Evolutionary conservation across 805 yeast genomes (phyloP), one percentile per base, ranked within the genome.

Genomic region (Wickerhamomyces bovis): DNA sequence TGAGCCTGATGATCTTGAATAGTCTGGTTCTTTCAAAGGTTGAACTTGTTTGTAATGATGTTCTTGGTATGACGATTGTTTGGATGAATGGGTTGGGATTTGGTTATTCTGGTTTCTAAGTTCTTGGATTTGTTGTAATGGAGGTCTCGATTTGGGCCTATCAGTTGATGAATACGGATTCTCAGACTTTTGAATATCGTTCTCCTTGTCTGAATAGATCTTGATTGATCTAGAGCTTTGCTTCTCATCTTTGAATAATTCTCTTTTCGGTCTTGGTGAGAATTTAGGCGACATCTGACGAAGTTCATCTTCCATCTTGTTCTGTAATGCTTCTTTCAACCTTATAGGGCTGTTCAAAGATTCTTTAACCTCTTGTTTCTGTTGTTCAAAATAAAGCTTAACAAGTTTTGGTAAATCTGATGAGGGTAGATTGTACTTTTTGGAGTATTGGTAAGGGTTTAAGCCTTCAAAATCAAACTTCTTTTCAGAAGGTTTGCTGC

Each of bases 361-460:
- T 36, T 61, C 63, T 45, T 62, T 62, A 22, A 60, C 61, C 39
- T 64, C 66, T 36, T 53, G 57, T 44, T 60, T 67, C 47, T 69
- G 71, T 45, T 60, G 66, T 44, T 68, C 69, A 44, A 69, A 63
- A 49, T 64, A 70, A 9, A 61, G 38, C 43, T 65, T 65, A 11
- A 69, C 64, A 10, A 69, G 59, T 33, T 50, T 56, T 18, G 72
- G 70, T 41, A 69, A 54, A 30, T 69, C 73, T 20, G 52, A 52
- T 2, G 70, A 55, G 2, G 73, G 69, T 13, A 69, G 48, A 38
- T 65, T 63, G 47, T 68, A 56, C 51, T 63, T 62, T 47, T 62
- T 67, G 19, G 66, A 52, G 49, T 67, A 70, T 50, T 69, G 72
- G 36, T 67, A 66, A 10, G 73, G 73, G 48, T 69, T 70, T 44